Evolutionary conservation across 139 green algal species (phyloP).

Genomic region (Chlamydomonas incerta): DNA sequence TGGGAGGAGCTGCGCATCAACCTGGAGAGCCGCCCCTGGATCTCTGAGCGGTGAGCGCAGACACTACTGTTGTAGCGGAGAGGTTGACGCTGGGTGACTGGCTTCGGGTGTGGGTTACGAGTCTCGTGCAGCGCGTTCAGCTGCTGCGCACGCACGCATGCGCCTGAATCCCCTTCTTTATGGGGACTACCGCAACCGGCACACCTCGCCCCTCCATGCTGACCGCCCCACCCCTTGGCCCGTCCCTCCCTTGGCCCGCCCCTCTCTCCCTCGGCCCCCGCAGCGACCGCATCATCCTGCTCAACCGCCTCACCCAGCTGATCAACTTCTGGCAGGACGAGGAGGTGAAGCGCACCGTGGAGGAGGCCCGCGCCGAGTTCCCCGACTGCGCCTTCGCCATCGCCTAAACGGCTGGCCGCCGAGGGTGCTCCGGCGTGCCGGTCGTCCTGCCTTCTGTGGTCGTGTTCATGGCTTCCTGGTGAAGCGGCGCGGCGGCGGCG

Average conservation of each 20-base stretch:
- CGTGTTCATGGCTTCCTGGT: too few relatives aligned
- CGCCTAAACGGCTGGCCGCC: background rate
- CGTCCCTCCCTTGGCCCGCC: background rate
- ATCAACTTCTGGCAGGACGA: conserved; percentile 96
- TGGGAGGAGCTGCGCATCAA: conserved; percentile 90
- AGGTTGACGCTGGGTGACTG: too few relatives aligned
- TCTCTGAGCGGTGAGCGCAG: conserved; percentile 69
- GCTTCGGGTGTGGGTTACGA: too few relatives aligned
- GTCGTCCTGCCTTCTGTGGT: too few relatives aligned
- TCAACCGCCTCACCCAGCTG: conserved; percentile 87
- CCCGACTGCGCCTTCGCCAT: conserved; percentile 77
- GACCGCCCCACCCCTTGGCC: background rate
- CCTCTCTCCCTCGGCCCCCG: background rate
- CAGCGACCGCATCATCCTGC: conserved; percentile 81
- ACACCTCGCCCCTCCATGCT: background rate
- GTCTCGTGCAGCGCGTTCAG: too few relatives aligned
- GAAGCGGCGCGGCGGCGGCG: too few relatives aligned
- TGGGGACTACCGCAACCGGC: too few relatives aligned
- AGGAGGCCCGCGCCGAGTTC: conserved; percentile 79
- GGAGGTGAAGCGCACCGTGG: conserved; percentile 68
- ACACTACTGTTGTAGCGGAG: too few relatives aligned
- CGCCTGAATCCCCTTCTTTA: too few relatives aligned
- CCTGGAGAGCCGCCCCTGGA: conserved; percentile 84
- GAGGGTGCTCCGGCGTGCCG: too few relatives aligned
- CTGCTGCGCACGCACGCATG: too few relatives aligned